phyloP scores from a whole-genome alignment of 768 basidiomycete genomes.

The Ramaria sp. region DNA sequence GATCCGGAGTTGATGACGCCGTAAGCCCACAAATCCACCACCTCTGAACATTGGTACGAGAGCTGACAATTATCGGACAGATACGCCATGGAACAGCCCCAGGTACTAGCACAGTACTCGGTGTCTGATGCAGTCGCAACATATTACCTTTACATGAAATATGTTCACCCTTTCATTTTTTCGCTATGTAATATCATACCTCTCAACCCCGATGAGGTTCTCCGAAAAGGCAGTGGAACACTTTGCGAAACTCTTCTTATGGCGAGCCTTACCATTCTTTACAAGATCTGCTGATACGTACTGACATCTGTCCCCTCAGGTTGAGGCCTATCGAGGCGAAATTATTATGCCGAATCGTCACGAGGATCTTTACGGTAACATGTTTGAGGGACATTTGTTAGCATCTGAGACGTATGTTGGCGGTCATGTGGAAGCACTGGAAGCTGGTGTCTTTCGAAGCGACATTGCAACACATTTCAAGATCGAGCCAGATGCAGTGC shows the following conservation, averaged over 20 bases:
- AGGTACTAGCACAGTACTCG: conserved; percentile 91
- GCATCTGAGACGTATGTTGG: conserved; percentile 98
- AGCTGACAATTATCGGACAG: conserved; percentile 29
- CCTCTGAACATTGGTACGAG: background rate
- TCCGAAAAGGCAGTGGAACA: conserved; percentile 93
- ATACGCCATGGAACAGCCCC: conserved; percentile 94
- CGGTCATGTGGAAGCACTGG: conserved; percentile 72
- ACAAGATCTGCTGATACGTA: background rate
- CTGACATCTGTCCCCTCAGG: conserved; percentile 36
- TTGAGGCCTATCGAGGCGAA: conserved; percentile 83
- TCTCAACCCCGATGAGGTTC: conserved; percentile 88
- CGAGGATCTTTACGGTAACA: conserved; percentile 83
- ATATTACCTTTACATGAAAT: conserved; percentile 99
- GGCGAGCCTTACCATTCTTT: conserved; percentile 44
- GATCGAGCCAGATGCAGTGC: conserved; percentile 76
- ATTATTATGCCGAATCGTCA: conserved; percentile 99
- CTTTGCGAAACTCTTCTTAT: conserved; percentile 96
- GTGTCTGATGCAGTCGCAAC: conserved; percentile 99
- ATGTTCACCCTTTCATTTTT: conserved; percentile 98
- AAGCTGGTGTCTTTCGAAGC: background rate
- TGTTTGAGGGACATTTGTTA: conserved; percentile 85
- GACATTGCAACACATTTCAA: conserved; percentile 61
- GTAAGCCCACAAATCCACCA: conserved; percentile 37
- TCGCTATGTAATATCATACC: conserved; percentile 99
- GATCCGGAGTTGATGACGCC: conserved; percentile 99